Evolutionary conservation across 2,329 filamentous ascomycete genomes (phyloP).

Genomic region (Neopestalotiopsis rosae): DNA sequence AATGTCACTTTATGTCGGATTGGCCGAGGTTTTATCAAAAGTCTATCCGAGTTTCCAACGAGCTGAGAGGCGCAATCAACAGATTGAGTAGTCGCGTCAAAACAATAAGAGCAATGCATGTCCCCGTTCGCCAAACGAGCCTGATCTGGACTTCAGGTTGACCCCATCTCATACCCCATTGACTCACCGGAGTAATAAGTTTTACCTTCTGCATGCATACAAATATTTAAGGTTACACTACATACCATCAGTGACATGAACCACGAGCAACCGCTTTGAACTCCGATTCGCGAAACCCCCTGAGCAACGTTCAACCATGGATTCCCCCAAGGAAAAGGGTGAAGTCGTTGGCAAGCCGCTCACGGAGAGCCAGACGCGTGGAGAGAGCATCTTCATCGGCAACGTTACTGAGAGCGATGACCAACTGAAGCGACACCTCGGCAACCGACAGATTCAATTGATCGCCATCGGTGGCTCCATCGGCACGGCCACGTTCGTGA

Average conservation of each 20-base stretch:
- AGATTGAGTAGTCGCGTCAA: background rate
- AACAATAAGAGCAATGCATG: background rate
- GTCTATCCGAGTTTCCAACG: background rate
- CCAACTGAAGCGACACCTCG: conserved; percentile 12
- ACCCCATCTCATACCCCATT: background rate
- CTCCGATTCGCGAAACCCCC: background rate
- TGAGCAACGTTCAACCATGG: background rate
- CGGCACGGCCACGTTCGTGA: conserved; percentile 61
- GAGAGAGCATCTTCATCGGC: background rate
- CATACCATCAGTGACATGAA: background rate
- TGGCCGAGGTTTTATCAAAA: background rate
- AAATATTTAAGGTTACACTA: background rate
- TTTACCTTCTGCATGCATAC: background rate
- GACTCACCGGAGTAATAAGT: background rate
- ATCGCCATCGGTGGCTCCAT: conserved; percentile 62
- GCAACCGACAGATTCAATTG: conserved; percentile 50
- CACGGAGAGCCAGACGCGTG: background rate
- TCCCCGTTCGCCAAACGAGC: background rate
- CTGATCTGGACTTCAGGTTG: background rate
- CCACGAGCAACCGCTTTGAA: background rate
- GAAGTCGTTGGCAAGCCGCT: background rate
- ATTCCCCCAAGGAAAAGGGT: background rate
- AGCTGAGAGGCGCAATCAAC: background rate
- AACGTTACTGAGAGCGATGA: conserved; percentile 1
- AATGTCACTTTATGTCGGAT: background rate